phyloP scores from a whole-genome alignment of 306 rosid species.

The Trifolium fragiferum region DNA sequence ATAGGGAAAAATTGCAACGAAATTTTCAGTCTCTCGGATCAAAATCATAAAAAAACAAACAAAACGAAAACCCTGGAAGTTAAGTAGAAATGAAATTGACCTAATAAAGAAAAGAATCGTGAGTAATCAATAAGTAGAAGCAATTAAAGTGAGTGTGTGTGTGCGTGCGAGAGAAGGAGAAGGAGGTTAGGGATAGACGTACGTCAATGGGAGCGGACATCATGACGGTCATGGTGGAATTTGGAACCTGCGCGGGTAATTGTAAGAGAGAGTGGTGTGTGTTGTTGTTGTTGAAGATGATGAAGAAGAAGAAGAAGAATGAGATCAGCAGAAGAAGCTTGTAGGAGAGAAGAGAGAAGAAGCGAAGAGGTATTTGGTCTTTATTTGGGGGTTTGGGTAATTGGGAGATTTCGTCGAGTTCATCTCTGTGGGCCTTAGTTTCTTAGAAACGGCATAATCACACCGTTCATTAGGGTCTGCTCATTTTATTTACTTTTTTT shows the following conservation, averaged over 20 bases:
- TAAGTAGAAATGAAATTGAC: conserved; percentile 42
- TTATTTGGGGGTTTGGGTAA: conserved; percentile 48
- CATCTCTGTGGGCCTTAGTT: background rate
- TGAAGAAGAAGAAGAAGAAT: background rate
- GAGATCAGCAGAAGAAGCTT: conserved; percentile 57
- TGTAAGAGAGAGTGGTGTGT: conserved; percentile 23
- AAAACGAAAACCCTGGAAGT: conserved; percentile 24
- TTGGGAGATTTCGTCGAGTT: conserved; percentile 31
- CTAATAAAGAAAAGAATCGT: conserved; percentile 8
- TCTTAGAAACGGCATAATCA: background rate
- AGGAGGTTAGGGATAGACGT: conserved; percentile 38
- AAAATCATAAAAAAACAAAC: conserved; percentile 34
- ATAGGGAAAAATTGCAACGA: conserved; percentile 21
- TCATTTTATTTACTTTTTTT: background rate
- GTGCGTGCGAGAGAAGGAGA: background rate
- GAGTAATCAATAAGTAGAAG: conserved; percentile 6
- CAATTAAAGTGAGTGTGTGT: conserved; percentile 17
- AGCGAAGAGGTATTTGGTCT: conserved; percentile 43
- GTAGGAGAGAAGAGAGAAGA: conserved; percentile 34
- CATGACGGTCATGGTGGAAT: conserved; percentile 66
- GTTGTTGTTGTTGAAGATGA: background rate
- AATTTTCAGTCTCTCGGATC: conserved; percentile 39
- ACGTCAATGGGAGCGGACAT: conserved; percentile 79
- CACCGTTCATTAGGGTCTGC: background rate
- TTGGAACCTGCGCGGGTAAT: conserved; percentile 39